A percentile compares a stretch with the other conserved stretches of the same genome.
Conservation (phyloP, 192 early-diverging fungal species). For the Linnemannia hyalina region DNA sequence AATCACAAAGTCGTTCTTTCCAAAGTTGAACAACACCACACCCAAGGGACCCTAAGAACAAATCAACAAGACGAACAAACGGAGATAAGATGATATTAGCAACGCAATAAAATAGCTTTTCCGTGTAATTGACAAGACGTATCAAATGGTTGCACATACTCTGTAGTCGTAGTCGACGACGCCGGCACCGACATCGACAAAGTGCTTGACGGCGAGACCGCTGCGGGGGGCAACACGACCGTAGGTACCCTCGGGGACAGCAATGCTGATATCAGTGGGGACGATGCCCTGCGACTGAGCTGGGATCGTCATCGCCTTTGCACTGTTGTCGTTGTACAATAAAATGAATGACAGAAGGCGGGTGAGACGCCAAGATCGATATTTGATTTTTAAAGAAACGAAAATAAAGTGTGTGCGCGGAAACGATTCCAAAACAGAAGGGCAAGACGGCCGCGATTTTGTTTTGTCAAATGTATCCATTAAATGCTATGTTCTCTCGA, state of each 20-base stretch:
- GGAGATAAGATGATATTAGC: neutral
- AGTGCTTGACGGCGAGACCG: conserved; percentile 92
- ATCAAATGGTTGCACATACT: neutral
- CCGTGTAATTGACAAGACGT: neutral
- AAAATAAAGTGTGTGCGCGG: no score
- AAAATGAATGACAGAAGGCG: no score
- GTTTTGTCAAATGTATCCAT: neutral
- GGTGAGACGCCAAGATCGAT: no score
- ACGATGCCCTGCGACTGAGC: conserved; percentile 84
- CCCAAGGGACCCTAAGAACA: conserved; percentile 74
- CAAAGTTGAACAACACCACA: conserved; percentile 92
- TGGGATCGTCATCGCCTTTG: conserved; percentile 75
- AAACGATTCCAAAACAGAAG: neutral
- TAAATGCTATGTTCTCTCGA: no score
- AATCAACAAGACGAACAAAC: neutral
- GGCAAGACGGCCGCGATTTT: neutral
- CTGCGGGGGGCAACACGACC: conserved; percentile 95
- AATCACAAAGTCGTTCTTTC: conserved; percentile 77
- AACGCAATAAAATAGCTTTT: neutral
- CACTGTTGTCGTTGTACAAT: conserved; percentile 38
- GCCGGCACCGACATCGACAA: conserved; percentile 90
- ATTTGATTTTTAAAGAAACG: no score
- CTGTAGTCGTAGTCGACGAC: conserved; percentile 88
- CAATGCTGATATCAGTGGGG: conserved; percentile 88
- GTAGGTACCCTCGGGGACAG: conserved; percentile 89